Evolutionary conservation across 108 stramenopile genomes (phyloP).

Genomic region (Seminavis robusta): DNA sequence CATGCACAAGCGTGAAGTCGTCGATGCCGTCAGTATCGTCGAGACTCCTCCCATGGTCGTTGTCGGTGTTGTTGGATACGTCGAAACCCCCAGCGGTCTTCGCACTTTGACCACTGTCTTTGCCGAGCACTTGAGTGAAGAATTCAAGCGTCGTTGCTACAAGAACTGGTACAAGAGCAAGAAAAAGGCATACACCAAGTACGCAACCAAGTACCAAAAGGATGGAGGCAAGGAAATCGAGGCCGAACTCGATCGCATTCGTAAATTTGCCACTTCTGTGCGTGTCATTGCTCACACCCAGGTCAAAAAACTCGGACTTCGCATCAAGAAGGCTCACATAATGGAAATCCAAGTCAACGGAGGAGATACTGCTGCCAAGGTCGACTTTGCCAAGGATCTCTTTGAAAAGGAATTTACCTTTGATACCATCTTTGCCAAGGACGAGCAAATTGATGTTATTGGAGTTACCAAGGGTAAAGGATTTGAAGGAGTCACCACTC

Average conservation of each 20-base stretch:
- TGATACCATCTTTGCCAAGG: constrained; percentile 94
- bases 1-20: constrained; percentile 99
- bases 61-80: constrained; percentile 99
- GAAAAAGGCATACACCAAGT: constrained; percentile 99
- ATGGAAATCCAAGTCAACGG: constrained; percentile 99
- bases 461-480: constrained; percentile 99
- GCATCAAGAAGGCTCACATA: constrained; percentile 99
- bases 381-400: constrained; percentile 96
- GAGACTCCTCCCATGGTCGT: constrained; percentile 99
- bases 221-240: constrained; percentile 93
- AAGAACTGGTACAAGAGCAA: constrained; percentile 99
- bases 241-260: constrained; percentile 95
- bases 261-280: constrained; percentile 97
- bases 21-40: constrained; percentile 98
- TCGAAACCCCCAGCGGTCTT: constrained; percentile 97
- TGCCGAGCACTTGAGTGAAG: constrained; percentile 97
- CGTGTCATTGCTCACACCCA: constrained; percentile 99
- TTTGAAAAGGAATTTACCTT: constrained; percentile 97
- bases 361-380: constrained; percentile 96
- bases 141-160: constrained; percentile 99
- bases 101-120: constrained; percentile 99
- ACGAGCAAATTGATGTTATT: constrained; percentile 95
- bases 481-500: constrained; percentile 97
- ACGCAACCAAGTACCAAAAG: constrained; percentile 96
- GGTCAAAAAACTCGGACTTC: constrained; percentile 90